Evolutionary conservation across 1,139 yeast genomes (phyloP), one percentile per base, ranked within the genome.

Genomic region (Saccharomyces hybrid): DNA sequence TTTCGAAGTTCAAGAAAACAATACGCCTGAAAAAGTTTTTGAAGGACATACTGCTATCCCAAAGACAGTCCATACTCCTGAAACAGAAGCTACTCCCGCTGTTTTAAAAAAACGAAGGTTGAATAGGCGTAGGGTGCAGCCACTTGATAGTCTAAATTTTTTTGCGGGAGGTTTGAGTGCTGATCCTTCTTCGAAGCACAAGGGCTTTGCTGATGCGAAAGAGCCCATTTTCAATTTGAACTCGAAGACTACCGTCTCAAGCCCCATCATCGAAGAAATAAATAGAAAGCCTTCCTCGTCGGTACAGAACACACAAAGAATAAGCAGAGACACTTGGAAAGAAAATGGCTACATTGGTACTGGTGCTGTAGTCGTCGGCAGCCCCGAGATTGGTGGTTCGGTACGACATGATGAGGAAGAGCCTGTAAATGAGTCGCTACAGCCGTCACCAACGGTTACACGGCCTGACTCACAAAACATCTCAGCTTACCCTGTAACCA

Each of bases 141-240:
- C 73, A 0, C 56, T 72, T 28, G 70, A 71, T 46, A 68, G 72
- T 51, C 57, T 72, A 48, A 64, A 63, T 32, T 72, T 67, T 58
- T 72, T 73, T 60, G 75, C 71, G 1, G 76, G 75, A 26, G 75
- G 75, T 9, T 38, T 38, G 25, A 38, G 25, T 38, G 23, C 25
- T 38, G 6, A 38, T 11, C 7, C 44, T 38, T 16, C 44, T 5
- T 16, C 46, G 34, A 28, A 16, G 6, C 41, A n/a, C 48, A n/a
- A 31, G 2, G 29, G 7, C 26, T 5, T 7, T 8, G 13, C n/a
- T 38, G 44, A 38, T 16, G 25, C 7, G 9, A 16, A 38, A 5
- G 7, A 38, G 44, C 25, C 25, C 44, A 38, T 0, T 5, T 16
- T 5, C 3, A 5, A 5, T 2, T 16, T 16, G 8, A 11, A 16